Base-by-base conservation (phyloP, 495 filamentous ascomycete species). In the Penicillium samsonianum region DNA sequence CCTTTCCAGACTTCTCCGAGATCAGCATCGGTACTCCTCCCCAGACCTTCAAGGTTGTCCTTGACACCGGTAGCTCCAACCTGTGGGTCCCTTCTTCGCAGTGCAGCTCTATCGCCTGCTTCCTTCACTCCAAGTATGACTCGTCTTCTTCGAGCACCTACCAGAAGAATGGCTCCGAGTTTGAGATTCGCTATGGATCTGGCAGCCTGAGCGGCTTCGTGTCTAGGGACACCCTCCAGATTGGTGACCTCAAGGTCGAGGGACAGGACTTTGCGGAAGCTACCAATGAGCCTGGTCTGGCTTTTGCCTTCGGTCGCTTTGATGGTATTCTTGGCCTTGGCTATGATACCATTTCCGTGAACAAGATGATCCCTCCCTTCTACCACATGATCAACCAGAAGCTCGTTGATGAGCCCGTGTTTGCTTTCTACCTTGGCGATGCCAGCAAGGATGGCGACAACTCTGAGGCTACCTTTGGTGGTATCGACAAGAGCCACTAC, bases 11-110 rank as follows among this genome's bases (percentile, higher is more conserved):
- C 79, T 99, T 95, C 86, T 96, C 94, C 55, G 91, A 96, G 68
- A 96, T 99, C 72, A 79, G 86, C 57, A 83, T 99, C 67, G 95
- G 95, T 65, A 92, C 87, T 23, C 95, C 95, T 45, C 86, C 94
- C 25, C 95, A 99, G 77, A 77, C 77, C 51, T 99, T 99, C 85
- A 99, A 99, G 81, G 95, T 99, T 59, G 88, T 99, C 58, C 86
- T 99, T 53, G 95, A 99, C 70, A 99, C 95, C 25, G 95, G 95
- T 60, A 97, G 92, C 81, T 99, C 95, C 61, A 99, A 99, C 79
- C 82, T 99, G 53, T 99, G 95, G 95, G 95, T 99, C 51, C 95
- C 95, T 4, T 96, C 92, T 3, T 78, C 81, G 14, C 80, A 90
- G 62, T 99, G 95, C 73, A 88, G 85, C 66, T 97, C 93, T 50